Percentiles rank a stretch among this genome's conserved stretches.
These are phyloP conservation scores for Pseudogymnoascus sp. DNA, from an alignment of 2,329 filamentous ascomycete genomes.

Conservation along the genomic window DNA sequence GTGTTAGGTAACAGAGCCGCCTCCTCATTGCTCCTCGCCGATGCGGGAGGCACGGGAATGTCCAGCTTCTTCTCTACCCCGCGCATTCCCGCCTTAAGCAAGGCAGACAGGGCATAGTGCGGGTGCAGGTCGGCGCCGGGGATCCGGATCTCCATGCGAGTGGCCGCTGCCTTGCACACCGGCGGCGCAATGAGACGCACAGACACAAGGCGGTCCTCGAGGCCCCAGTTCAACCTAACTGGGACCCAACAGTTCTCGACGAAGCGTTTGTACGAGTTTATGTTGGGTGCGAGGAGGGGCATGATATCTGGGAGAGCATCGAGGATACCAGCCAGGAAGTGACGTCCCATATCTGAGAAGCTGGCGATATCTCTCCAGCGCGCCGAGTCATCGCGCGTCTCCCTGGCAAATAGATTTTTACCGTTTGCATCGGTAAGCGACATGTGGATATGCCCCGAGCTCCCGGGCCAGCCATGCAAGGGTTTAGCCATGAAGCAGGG, in stretches of 20 bases:
- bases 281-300: constrained; percentile 86
- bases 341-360: constrained; percentile 79
- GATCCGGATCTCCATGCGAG: constrained; percentile 85
- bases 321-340: constrained; percentile 87
- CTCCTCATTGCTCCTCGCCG: constrained; percentile 64
- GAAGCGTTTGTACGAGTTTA: constrained; percentile 96
- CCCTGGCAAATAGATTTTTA: constrained; percentile 76
- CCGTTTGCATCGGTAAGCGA: constrained; percentile 71
- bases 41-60: constrained; percentile 76
- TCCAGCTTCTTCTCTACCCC: constrained; percentile 88
- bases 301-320: constrained; percentile 89
- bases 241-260: constrained; percentile 99
- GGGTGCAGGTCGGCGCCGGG: constrained; percentile 95
- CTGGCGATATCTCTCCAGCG: constrained; percentile 67
- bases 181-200: constrained; percentile 85
- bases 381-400: constrained; percentile 60
- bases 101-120: constrained; percentile 75
- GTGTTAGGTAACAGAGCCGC: constrained; percentile 77
- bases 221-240: constrained; percentile 92
- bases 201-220: constrained; percentile 88
- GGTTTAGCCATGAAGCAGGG: constrained; percentile 99
- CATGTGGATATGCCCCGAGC: constrained; percentile 92
- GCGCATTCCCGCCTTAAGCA: constrained; percentile 80
- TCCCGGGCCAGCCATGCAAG: constrained; percentile 79
- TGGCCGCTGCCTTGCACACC: constrained; percentile 73